Conservation (phyloP, 257 asterid genomes). For the Lithospermum erythrorhizon region DNA sequence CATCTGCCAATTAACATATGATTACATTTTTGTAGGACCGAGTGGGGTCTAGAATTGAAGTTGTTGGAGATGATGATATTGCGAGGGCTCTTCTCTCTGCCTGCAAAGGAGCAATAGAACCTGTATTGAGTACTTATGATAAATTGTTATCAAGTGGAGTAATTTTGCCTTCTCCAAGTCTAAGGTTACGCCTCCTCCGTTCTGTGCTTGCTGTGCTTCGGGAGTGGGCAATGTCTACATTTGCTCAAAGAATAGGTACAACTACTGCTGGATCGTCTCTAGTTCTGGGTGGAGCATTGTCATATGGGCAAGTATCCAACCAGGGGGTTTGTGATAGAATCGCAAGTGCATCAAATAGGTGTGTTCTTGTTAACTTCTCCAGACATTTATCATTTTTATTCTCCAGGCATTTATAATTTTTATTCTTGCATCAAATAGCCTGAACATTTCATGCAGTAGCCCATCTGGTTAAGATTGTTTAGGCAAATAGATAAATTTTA, state of each 20-base stretch:
- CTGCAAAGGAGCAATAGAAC: slow-evolving; percentile 81
- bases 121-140: slow-evolving; percentile 73
- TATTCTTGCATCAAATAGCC: too few species aligned
- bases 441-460: too few species aligned
- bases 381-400: neutral
- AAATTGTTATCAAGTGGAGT: slow-evolving; percentile 72
- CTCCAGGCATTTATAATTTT: too few species aligned
- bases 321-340: slow-evolving; percentile 86
- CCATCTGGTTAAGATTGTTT: too few species aligned
- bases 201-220: slow-evolving; percentile 75
- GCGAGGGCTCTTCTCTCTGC: slow-evolving; percentile 84
- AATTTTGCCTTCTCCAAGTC: slow-evolving; percentile 51
- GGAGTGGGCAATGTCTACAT: slow-evolving; percentile 74
- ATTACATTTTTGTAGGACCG: slow-evolving; percentile 47
- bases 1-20: neutral
- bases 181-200: slow-evolving; percentile 72
- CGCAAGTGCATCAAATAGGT: slow-evolving; percentile 84
- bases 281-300: slow-evolving; percentile 61
- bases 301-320: slow-evolving; percentile 48
- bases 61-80: slow-evolving; percentile 83
- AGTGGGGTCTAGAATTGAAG: slow-evolving; percentile 58
- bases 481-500: too few species aligned
- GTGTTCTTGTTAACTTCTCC: slow-evolving; percentile 3
- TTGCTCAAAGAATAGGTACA: slow-evolving; percentile 71
- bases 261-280: slow-evolving; percentile 75